Conservation (phyloP, 768 basidiomycete species). For the Neoboletus magnificus region DNA sequence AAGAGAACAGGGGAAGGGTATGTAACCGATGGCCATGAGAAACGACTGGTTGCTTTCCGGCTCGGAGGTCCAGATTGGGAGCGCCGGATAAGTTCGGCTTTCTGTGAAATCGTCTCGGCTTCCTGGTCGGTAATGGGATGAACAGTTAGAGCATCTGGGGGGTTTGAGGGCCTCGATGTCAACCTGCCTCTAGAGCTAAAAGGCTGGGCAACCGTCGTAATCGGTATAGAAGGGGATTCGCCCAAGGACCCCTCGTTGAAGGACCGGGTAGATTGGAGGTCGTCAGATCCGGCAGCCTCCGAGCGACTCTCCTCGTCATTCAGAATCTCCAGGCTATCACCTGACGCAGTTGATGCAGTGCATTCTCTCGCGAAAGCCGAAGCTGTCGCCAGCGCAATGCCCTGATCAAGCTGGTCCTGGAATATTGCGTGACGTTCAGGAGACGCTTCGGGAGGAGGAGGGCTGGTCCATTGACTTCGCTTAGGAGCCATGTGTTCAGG, state of each 20-base stretch:
- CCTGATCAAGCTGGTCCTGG: conserved; percentile 61
- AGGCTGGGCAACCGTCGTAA: conserved; percentile 4
- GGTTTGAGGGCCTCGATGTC: conserved; percentile 12
- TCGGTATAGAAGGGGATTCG: conserved; percentile 13
- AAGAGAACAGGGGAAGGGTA: conserved; percentile 49
- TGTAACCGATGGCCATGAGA: conserved; percentile 39
- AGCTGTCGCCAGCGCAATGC: conserved; percentile 66
- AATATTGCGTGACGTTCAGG: conserved; percentile 63
- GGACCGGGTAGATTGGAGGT: conserved; percentile 65
- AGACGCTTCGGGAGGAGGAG: conserved; percentile 75
- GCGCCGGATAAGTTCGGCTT: conserved; percentile 40
- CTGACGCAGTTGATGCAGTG: conserved; percentile 50
- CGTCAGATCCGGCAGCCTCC: conserved; percentile 62
- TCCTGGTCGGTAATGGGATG: conserved; percentile 5
- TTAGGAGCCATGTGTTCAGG: conserved; percentile 81
- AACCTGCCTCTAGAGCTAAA: conserved; percentile 27
- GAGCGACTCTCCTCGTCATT: conserved; percentile 65
- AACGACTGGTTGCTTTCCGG: conserved; percentile 36
- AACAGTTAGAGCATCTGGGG: conserved; percentile 1
- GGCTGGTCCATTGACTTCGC: conserved; percentile 80
- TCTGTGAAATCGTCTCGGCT: conserved; percentile 25
- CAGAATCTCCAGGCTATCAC: conserved; percentile 54
- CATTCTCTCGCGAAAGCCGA: conserved; percentile 57
- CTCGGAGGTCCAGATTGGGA: conserved; percentile 42
- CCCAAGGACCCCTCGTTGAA: conserved; percentile 50